Evolutionary conservation across 2,329 filamentous ascomycete species (phyloP).

Genomic region (Pyrenophora graminea): DNA sequence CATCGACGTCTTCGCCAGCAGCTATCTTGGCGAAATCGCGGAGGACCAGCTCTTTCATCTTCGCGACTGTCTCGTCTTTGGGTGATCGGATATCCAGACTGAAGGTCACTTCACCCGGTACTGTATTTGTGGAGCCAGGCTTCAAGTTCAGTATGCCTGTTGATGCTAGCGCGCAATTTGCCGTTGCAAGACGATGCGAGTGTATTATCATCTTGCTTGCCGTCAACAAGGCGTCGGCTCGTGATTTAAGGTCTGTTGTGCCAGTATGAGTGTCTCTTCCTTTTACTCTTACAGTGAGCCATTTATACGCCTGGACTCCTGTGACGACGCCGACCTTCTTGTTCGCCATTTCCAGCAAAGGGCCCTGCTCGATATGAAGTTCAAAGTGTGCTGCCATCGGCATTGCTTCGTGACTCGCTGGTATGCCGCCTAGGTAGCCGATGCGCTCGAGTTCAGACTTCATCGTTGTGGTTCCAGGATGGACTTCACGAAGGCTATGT

Average conservation of each 20-base stretch:
- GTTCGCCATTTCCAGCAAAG: conserved; percentile 67
- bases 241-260: conserved; percentile 69
- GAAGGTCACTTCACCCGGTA: conserved; percentile 70
- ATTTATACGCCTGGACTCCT: conserved; percentile 75
- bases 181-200: conserved; percentile 65
- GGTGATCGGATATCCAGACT: conserved; percentile 69
- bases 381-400: conserved; percentile 80
- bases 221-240: conserved; percentile 70
- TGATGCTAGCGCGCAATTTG: conserved; percentile 65
- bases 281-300: conserved; percentile 69
- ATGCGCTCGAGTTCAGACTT: conserved; percentile 72
- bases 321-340: conserved; percentile 71
- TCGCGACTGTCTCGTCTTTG: conserved; percentile 59
- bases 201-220: conserved; percentile 70
- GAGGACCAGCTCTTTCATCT: conserved; percentile 62
- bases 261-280: conserved; percentile 75
- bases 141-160: conserved; percentile 70
- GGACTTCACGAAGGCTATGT: conserved; percentile 66
- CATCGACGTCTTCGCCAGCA: conserved; percentile 58
- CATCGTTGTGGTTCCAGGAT: conserved; percentile 64
- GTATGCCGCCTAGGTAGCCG: conserved; percentile 66
- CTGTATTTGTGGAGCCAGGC: conserved; percentile 74
- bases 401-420: conserved; percentile 61
- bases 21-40: conserved; percentile 65
- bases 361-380: conserved; percentile 83